A percentile compares a stretch with the other conserved stretches of the same genome.
Conservation (phyloP, 441 rosid genomes). For the Pelargonium myrrhifolium region DNA sequence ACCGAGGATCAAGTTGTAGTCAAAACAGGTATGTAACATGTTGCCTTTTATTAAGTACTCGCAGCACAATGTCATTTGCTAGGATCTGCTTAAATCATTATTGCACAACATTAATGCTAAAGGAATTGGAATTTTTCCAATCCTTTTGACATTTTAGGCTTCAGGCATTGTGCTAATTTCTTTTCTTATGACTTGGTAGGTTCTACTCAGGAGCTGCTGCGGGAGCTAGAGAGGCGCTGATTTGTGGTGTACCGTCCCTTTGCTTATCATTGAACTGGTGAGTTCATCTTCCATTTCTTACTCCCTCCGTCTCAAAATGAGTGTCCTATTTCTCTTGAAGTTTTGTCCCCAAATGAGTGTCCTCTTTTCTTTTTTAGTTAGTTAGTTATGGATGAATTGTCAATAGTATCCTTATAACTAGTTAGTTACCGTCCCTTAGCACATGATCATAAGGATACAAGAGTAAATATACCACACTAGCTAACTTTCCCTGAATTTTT, state of each 20-base stretch:
- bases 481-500: too few relatives aligned
- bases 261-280: constrained; percentile 32
- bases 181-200: constrained; percentile 17
- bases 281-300: not conserved
- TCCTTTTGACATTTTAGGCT: not conserved
- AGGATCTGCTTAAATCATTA: not conserved
- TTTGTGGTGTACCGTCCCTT: constrained; percentile 31
- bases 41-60: not conserved
- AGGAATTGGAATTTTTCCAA: not conserved
- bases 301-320: too few relatives aligned
- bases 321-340: too few relatives aligned
- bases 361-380: too few relatives aligned
- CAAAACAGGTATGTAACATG: constrained; percentile 25
- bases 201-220: constrained; percentile 35
- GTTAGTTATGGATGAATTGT: too few relatives aligned
- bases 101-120: not conserved
- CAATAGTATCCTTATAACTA: too few relatives aligned
- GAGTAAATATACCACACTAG: too few relatives aligned
- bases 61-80: not conserved
- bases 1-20: constrained; percentile 32
- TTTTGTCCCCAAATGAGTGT: too few relatives aligned
- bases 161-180: not conserved
- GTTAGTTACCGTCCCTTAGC: too few relatives aligned
- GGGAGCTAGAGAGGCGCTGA: constrained; percentile 39
- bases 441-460: too few relatives aligned